Conservation (phyloP, 768 basidiomycete species). For the Russula sp. region DNA sequence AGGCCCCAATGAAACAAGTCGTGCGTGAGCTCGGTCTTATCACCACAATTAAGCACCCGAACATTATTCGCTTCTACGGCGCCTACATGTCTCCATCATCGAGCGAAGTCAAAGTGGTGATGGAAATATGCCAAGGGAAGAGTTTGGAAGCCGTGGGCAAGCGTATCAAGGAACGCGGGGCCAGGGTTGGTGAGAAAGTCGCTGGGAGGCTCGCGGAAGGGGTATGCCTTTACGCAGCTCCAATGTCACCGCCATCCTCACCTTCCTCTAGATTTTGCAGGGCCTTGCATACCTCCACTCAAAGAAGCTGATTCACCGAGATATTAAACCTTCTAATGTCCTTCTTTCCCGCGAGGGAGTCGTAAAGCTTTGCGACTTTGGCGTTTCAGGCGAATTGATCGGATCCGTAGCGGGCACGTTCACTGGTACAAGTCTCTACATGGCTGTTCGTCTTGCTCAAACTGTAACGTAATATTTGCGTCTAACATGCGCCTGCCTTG, state of each 20-base stretch:
- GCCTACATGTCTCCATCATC: constrained; percentile 84
- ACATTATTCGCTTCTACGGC: constrained; percentile 90
- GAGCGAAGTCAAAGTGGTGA: constrained; percentile 92
- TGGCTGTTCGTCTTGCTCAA: constrained; percentile 73
- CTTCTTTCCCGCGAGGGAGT: constrained; percentile 85
- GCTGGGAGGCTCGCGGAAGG: constrained; percentile 92
- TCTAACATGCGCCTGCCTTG: constrained; percentile 29
- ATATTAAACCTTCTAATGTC: constrained; percentile 93
- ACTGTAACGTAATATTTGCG: constrained; percentile 17
- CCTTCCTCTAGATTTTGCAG: constrained; percentile 61
- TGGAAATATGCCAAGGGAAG: constrained; percentile 87
- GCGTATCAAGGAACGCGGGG: constrained; percentile 74
- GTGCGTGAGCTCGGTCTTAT: constrained; percentile 90
- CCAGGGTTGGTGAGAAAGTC: constrained; percentile 80
- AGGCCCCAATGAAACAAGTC: constrained; percentile 90
- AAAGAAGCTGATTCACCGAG: constrained; percentile 90
- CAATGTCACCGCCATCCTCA: constrained; percentile 22
- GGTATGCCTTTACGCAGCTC: constrained; percentile 44
- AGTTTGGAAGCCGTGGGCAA: constrained; percentile 88
- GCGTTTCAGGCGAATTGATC: constrained; percentile 94
- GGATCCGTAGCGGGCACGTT: constrained; percentile 92
- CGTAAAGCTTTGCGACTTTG: constrained; percentile 93
- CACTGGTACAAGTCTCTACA: constrained; percentile 96
- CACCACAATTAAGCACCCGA: constrained; percentile 74
- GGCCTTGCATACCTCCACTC: constrained; percentile 93